These are phyloP conservation scores for Phytopythium chamaehyphon DNA, from an alignment of 352 stramenopile genomes.

Conservation along the genomic window DNA sequence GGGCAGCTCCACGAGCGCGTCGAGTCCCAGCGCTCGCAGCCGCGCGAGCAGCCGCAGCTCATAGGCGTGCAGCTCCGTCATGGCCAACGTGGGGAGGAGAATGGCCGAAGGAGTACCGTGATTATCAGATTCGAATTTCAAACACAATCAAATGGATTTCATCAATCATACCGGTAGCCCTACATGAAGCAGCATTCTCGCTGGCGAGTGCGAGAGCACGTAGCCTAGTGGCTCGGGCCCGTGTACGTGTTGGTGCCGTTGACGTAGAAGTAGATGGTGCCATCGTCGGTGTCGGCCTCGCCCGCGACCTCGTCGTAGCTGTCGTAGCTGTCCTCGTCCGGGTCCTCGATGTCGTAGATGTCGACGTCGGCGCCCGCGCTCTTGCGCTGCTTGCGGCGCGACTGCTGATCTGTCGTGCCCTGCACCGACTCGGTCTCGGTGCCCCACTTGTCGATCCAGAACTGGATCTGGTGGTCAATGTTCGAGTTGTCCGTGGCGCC, in stretches of 20 bases:
- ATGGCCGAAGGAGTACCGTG: not conserved
- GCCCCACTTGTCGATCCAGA: slow-evolving; percentile 43
- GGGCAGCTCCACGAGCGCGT: slow-evolving; percentile 76
- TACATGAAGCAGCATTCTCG: not conserved
- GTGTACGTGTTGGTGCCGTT: slow-evolving; percentile 28
- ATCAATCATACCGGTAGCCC: no score
- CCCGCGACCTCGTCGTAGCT: slow-evolving; percentile 1
- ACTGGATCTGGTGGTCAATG: slow-evolving; percentile 42
- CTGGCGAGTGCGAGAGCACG: not conserved
- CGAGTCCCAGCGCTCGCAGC: slow-evolving; percentile 48
- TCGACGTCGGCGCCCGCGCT: not conserved
- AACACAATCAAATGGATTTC: no score
- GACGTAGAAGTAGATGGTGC: slow-evolving; percentile 23
- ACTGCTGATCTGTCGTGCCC: slow-evolving; percentile 13
- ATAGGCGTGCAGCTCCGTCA: not conserved
- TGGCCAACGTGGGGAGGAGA: not conserved
- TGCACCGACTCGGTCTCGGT: slow-evolving; percentile 19
- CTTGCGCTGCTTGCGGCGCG: not conserved
- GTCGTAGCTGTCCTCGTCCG: slow-evolving; percentile 4
- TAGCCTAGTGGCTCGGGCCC: slow-evolving; percentile 4
- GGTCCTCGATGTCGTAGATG: not conserved
- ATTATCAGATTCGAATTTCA: not conserved
- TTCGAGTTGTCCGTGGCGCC: slow-evolving; percentile 36
- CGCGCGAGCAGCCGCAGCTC: slow-evolving; percentile 37
- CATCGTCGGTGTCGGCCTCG: not conserved